A percentile compares a stretch with the other conserved stretches of the same genome.
Conservation (phyloP, 768 basidiomycete genomes). For the Austroboletus festivus region DNA sequence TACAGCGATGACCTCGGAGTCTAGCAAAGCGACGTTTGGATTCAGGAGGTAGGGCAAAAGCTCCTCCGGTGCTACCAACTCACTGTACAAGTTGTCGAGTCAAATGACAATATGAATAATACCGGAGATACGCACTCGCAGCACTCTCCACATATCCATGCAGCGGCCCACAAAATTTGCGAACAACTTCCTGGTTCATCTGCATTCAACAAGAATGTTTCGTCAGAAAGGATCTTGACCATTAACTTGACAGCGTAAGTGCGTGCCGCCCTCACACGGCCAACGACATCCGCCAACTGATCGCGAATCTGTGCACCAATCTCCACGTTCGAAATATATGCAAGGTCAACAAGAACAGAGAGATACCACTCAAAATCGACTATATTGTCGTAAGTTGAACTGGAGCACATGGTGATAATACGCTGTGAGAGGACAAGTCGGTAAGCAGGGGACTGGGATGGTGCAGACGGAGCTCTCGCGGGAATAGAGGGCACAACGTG, state of each 20-base stretch:
- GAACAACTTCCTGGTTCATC: slow-evolving; percentile 71
- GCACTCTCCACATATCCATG: slow-evolving; percentile 96
- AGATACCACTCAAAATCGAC: slow-evolving; percentile 97
- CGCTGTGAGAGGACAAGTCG: slow-evolving; percentile 77
- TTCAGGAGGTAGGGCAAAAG: slow-evolving; percentile 68
- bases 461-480: slow-evolving; percentile 39
- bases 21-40: slow-evolving; percentile 51
- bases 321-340: slow-evolving; percentile 80
- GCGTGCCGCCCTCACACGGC: slow-evolving; percentile 73
- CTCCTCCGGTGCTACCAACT: slow-evolving; percentile 75
- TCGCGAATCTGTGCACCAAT: slow-evolving; percentile 77
- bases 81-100: slow-evolving; percentile 41
- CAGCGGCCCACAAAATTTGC: slow-evolving; percentile 89
- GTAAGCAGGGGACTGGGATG: slow-evolving; percentile 79
- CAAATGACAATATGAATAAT: neutral
- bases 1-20: slow-evolving; percentile 66
- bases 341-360: slow-evolving; percentile 88
- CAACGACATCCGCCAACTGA: slow-evolving; percentile 83
- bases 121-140: slow-evolving; percentile 58
- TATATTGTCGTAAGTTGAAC: slow-evolving; percentile 81
- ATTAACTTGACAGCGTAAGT: slow-evolving; percentile 81
- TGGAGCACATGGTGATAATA: slow-evolving; percentile 84
- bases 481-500: slow-evolving; percentile 45
- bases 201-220: slow-evolving; percentile 64
- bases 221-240: slow-evolving; percentile 78